Evolutionary conservation across 2,329 filamentous ascomycete genomes (phyloP), one percentile per base, ranked within the genome.

Genomic region (Sporothrix luriei): DNA sequence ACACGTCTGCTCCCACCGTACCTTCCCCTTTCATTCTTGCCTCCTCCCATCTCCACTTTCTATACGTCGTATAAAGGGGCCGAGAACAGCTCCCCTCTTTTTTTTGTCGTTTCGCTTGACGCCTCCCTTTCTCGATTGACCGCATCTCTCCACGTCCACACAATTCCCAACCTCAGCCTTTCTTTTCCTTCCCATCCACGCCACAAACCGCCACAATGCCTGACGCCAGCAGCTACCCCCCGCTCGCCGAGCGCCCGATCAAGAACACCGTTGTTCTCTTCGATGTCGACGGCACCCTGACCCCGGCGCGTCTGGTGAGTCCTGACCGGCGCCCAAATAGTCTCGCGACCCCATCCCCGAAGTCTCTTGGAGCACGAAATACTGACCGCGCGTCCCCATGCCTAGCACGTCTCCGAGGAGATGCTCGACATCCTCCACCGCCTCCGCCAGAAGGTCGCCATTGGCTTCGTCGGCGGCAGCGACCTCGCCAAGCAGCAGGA

Each of bases 251-350:
- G 76, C 92, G 95, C 75, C 92, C 92, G 55, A 83, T 97, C 80
- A 92, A 94, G 83, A 93, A 95, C 85, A 98, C 94, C 74, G 91
- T 99, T 80, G 90, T 88, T 77, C 90, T 99, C 73, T 99, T 99
- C 81, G 95, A 99, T 81, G 95, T 99, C 71, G 95, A 99, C 79
- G 92, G 88, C 77, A 97, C 95, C 40, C 87, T 99, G 75, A 95
- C 93, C 19, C 91, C 89, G 54, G 90, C 95, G 59, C 89, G 95
- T 74, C 85, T 86, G 76, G 92, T 96, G 84, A 72, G 84, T 62
- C 10, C 10, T 33, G 33, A 33, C 19, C 55, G 2, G 13, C 26
- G 24, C 14, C 9, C 3, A 14, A 14, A 13, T 13, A 26, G 4
- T 33, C 26, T 43, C 40, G 40, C 7, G 40, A 13, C 11, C 19